Evolutionary conservation across 1,139 yeast species (phyloP).

Genomic region (Hemisphaericaspora lyxosophila): DNA sequence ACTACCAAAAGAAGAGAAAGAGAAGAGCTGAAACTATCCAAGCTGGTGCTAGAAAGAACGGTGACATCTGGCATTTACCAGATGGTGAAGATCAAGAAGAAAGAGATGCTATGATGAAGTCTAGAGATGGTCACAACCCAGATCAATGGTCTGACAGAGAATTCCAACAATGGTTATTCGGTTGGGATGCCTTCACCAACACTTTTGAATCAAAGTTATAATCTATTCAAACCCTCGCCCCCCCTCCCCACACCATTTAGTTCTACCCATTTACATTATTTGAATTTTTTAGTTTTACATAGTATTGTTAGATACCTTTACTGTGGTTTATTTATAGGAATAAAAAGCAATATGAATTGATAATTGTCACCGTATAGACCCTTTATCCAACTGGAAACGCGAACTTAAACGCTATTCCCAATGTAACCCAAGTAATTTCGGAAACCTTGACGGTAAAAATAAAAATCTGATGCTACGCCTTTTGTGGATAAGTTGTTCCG

Average conservation of each 20-base stretch:
- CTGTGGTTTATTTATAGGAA: background rate
- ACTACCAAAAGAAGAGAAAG: slow-evolving; percentile 12
- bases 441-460: no score
- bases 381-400: no score
- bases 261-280: no score
- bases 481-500: no score
- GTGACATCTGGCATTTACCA: slow-evolving; percentile 23
- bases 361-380: background rate
- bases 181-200: slow-evolving; percentile 14
- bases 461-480: no score
- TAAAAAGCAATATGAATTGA: background rate
- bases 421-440: no score
- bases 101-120: slow-evolving; percentile 18
- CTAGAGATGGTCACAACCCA: slow-evolving; percentile 13
- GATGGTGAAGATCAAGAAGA: slow-evolving; percentile 24
- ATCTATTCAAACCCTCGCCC: no score
- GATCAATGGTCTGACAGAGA: slow-evolving; percentile 16
- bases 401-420: no score
- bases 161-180: slow-evolving; percentile 16
- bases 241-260: no score
- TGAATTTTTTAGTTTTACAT: background rate
- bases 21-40: slow-evolving; percentile 21
- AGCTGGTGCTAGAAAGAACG: slow-evolving; percentile 23
- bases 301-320: slow-evolving; percentile 3
- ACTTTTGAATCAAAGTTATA: slow-evolving; percentile 4